Evolutionary conservation across 2,329 filamentous ascomycete genomes (phyloP), one percentile per base, ranked within the genome.

Genomic region (Cladosporium sp.): DNA sequence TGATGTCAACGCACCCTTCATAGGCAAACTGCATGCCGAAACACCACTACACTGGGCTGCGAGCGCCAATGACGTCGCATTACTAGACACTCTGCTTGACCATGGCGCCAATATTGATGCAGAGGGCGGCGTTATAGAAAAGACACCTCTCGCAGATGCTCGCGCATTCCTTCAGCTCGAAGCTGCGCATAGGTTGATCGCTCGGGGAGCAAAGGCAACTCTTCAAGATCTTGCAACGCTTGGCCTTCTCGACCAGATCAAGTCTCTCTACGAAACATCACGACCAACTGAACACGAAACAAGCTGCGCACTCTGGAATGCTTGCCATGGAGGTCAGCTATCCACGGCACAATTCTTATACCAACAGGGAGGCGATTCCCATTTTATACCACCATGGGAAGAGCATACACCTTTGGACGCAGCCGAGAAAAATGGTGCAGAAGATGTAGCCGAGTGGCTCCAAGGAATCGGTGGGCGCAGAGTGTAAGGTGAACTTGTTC

Each of bases 31-130:
- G 17, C 51, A 55, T 22, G 30, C 51, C 7, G 51, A 55, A 19
- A 55, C 51, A 8, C 38, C 51, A 7, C n/a, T 45, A 2, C 51
- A 55, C 39, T 55, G 51, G 51, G 51, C 51, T 39, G 38, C 51
- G 11, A 55, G 39, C 25, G 22, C 20, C 28, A 37, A 45, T 25
- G 40, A 45, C 7, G 20, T 55, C 5, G 52, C 39, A 22, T 6
- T 55, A 19, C 6, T 55, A 14, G 52, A 55, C 40, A 37, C 52
- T n/a, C 20, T 55, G 5, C 30, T 55, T 1, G 52, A 47, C 4
- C 40, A 25, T 25, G 40, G 52, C 12, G 52, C 52, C 17, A 25
- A 55, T 8, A 38, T 55, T 25, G 15, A 45, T 3, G 52, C 40
- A 0, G 19, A 22, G 34, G 52, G 52, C 2, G 52, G 52, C 19